These are phyloP conservation scores for Aspergillus sergii DNA, from an alignment of 2,329 filamentous ascomycete species.

Conservation along the genomic window DNA sequence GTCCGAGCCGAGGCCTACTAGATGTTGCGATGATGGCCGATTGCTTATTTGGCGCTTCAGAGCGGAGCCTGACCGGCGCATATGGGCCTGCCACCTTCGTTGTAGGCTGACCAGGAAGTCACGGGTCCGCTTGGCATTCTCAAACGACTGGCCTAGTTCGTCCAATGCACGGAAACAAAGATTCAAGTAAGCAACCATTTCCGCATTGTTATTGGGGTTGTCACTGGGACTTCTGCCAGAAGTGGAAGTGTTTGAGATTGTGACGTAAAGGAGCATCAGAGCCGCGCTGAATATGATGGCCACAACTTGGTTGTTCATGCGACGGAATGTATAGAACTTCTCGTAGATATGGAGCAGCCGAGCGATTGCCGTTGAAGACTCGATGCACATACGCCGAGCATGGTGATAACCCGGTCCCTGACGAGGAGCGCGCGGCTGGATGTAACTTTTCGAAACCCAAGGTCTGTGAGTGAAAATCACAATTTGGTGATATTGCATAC, in stretches of 20 bases:
- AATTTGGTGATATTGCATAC: slow-evolving; percentile 49
- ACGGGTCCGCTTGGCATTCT: slow-evolving; percentile 44
- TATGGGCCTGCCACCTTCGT: slow-evolving; percentile 41
- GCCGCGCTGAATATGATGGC: slow-evolving; percentile 50
- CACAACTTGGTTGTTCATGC: slow-evolving; percentile 49
- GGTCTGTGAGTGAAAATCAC: slow-evolving; percentile 49
- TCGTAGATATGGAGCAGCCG: slow-evolving; percentile 46
- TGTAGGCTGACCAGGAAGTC: slow-evolving; percentile 43
- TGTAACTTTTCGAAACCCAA: slow-evolving; percentile 47
- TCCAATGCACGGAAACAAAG: slow-evolving; percentile 47
- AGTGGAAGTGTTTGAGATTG: slow-evolving; percentile 35
- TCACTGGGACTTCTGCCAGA: slow-evolving; percentile 25
- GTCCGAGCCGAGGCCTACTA: slow-evolving; percentile 5
- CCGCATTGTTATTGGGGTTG: slow-evolving; percentile 27
- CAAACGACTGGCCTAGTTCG: slow-evolving; percentile 44
- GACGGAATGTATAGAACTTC: slow-evolving; percentile 44
- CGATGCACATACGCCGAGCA: slow-evolving; percentile 47
- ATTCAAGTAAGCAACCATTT: slow-evolving; percentile 42
- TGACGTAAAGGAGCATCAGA: slow-evolving; percentile 43
- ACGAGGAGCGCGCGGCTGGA: slow-evolving; percentile 43
- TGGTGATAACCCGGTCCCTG: slow-evolving; percentile 49
- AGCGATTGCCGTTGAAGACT: slow-evolving; percentile 45
- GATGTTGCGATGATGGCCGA: slow-evolving; percentile 16
- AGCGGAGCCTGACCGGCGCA: slow-evolving; percentile 33
- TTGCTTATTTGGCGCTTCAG: slow-evolving; percentile 34